Conservation (phyloP, 2,329 filamentous ascomycete genomes). For the Apiospora marii region DNA sequence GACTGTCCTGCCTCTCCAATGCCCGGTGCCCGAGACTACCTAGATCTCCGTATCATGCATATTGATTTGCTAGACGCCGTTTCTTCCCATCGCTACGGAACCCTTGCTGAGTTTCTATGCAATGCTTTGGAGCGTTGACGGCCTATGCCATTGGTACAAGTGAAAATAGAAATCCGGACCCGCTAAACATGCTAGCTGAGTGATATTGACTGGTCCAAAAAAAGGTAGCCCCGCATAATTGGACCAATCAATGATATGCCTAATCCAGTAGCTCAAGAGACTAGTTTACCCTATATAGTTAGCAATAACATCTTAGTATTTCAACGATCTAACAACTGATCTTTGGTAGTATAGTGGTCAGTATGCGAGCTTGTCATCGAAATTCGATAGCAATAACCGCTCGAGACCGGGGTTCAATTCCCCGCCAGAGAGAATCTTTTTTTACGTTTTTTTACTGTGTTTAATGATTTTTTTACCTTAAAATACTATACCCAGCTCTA, state of each 20-base stretch:
- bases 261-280: no score
- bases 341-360: conserved; percentile 22
- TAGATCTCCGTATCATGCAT: neutral
- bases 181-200: no score
- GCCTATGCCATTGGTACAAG: no score
- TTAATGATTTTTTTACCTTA: no score
- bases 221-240: neutral
- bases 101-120: no score
- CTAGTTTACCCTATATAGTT: no score
- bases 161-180: no score
- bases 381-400: neutral
- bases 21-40: neutral
- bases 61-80: neutral
- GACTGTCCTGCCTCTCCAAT: neutral
- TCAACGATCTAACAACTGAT: neutral
- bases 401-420: neutral
- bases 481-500: no score
- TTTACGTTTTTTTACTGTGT: neutral
- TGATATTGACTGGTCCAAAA: no score
- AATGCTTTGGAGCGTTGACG: no score
- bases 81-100: neutral
- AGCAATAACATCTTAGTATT: neutral
- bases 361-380: conserved; percentile 21
- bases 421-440: neutral
- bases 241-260: no score